Evolutionary conservation across 164 flowering plant genomes (phyloP), one percentile per base, ranked within the genome.

Genomic region (Sextonia rubra): DNA sequence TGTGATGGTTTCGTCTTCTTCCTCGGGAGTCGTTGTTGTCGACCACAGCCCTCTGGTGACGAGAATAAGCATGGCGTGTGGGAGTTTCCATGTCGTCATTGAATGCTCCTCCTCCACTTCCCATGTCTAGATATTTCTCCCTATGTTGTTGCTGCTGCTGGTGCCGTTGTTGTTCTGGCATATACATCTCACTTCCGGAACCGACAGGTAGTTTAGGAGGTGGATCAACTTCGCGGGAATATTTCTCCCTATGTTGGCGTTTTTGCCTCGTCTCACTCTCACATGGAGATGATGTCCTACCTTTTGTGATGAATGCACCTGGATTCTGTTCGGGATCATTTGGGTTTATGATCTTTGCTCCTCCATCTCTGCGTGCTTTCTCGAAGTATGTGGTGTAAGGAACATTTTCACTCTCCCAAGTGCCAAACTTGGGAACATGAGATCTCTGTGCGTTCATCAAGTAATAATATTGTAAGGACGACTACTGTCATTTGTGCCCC

Each of bases 301-400:
- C 9, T 72, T 23, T 11, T 1, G 7, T 17, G 18, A 60, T 64
- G 73, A 85, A 88, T 47, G 86, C 87, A 56, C 83, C 87, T 20
- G 88, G 89, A 63, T 85, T 88, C 74, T 90, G 83, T 77, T 87
- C 85, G 0, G 91, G 91, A 74, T 88, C 94, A 71, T 90, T 88
- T 12, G 94, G 92, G 79, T 90, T 90, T 17, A 77, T 66, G 69
- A 75, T 85, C 76, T 60, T 86, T 25, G 60, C 52, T 7, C 79
- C 78, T 74, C 73, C 85, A 47, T 84, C 85, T 68, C 77, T 86
- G 17, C 88, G 85, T 0, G 90, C 90, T 70, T 79, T 83, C 61
- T 87, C 89, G 75, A 90, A 90, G 60, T 65, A 86, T 60, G 82
- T 71, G 1, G 91, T 86, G 82, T 88, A 86, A n/a, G 89, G 85